Base-by-base conservation (phyloP, 2,329 filamentous ascomycete genomes). In the Ophiosphaerella korrae region DNA sequence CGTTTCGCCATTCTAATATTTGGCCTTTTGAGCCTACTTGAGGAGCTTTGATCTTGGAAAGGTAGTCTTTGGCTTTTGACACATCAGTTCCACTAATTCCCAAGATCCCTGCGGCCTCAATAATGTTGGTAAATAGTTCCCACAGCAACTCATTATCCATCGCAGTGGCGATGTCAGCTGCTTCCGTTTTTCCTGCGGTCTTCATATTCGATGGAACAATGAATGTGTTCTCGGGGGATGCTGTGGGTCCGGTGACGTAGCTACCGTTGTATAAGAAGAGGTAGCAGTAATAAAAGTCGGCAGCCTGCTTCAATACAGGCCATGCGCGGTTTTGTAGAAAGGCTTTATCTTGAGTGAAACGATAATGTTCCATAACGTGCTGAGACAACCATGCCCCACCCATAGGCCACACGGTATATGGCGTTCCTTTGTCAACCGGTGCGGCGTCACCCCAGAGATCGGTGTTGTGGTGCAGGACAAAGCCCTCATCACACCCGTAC, bases 131-230 rank as follows among this genome's bases (percentile, higher is more conserved):
- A 35, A 79, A 74, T 1, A 80, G 55, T 21, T 74, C 70, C 18
- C 68, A 60, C 5, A 78, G 63, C 6, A 81, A 76, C 39, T 77
- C 74, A 12, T 75, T 76, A 44, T 82, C 80, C 51, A 81, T 80
- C 3, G 75, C 75, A 0, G 78, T 76, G 3, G 55, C 60, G 1
- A 58, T 53, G 7, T 53, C 56, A 2, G 53, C 46, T 0, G 54
- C 56, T 7, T 56, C 60, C 3, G 45, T 55, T 26, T 65, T n/a
- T 65, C 71, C 42, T 24, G 42, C 42, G 11, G 42, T 44, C n/a
- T 32, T 31, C 42, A 44, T 44, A 32, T 44, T 44, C 1, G 18
- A 35, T 7, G 42, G 42, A 36, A 44, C 23, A 62, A 74, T 29
- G 29, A 66, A 76, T 1, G 64, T 69, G 42, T 72, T 77, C 52